A percentile compares a stretch with the other conserved stretches of the same genome.
These are phyloP conservation scores for Penicillium roqueforti DNA, from an alignment of 495 filamentous ascomycete species.

Conservation along the genomic window DNA sequence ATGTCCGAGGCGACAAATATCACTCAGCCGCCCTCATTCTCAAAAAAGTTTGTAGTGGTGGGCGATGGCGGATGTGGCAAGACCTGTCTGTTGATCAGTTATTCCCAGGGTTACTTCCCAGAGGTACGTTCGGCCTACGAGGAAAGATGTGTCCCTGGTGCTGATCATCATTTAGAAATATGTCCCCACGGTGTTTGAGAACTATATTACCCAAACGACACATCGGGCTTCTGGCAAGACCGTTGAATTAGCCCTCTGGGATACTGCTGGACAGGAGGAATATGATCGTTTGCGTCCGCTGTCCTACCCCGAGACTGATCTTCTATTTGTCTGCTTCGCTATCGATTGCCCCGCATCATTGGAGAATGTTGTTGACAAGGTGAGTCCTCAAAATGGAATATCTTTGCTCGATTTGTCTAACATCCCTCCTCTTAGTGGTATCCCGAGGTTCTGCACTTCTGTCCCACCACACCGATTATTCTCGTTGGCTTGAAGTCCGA, in stretches of 20 bases:
- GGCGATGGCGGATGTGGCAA: conserved; percentile 98
- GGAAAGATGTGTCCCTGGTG: conserved; percentile 1
- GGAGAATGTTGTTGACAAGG: conserved; percentile 99
- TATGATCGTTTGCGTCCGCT: conserved; percentile 94
- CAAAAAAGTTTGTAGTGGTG: conserved; percentile 98
- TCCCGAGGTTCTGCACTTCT: conserved; percentile 97
- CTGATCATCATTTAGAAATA: conserved; percentile 72
- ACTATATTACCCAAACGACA: conserved; percentile 95
- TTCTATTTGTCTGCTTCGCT: conserved; percentile 97
- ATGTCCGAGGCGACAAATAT: conserved; percentile 78
- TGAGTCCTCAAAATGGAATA: conserved; percentile 34
- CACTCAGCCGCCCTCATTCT: conserved; percentile 85
- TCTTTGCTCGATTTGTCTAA: conserved; percentile 1
- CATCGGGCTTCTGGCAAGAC: conserved; percentile 85
- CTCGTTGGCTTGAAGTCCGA: conserved; percentile 96
- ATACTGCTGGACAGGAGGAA: conserved; percentile 97
- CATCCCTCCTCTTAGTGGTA: conserved; percentile 69
- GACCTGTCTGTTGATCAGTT: conserved; percentile 96
- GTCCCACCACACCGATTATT: conserved; percentile 91
- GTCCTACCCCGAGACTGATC: conserved; percentile 95
- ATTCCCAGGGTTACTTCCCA: conserved; percentile 96
- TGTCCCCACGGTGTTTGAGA: conserved; percentile 97
- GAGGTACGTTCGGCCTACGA: conserved; percentile 57
- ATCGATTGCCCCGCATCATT: conserved; percentile 97
- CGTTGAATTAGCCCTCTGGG: conserved; percentile 95